A percentile compares a stretch with the other conserved stretches of the same genome.
Evolutionary conservation across 331 rosid genomes (phyloP).

Genomic region (Malus hybrid): DNA sequence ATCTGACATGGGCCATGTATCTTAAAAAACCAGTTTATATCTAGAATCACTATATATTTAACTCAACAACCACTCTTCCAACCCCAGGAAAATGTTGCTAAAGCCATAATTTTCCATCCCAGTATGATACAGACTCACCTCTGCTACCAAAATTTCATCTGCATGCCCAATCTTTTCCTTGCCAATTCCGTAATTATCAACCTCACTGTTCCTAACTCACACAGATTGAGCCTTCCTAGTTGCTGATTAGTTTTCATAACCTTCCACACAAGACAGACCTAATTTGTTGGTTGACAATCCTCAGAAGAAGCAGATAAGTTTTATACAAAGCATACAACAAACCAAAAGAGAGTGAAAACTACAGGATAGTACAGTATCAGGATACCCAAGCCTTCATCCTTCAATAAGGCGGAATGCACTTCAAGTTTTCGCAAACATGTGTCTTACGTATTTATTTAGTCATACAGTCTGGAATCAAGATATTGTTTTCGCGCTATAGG

Average conservation of each 20-base stretch:
- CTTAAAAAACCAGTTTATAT: neutral
- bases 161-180: neutral
- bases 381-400: neutral
- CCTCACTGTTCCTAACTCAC: neutral
- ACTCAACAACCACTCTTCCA: neutral
- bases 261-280: neutral
- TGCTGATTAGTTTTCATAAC: neutral
- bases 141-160: neutral
- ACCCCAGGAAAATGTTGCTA: neutral
- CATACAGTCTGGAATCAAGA: constrained; percentile 2
- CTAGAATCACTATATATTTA: neutral
- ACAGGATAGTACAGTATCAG: neutral
- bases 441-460: neutral
- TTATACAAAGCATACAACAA: neutral
- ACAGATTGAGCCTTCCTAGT: neutral
- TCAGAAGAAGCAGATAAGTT: neutral
- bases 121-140: neutral
- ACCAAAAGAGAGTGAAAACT: neutral
- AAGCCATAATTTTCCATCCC: neutral
- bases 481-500: neutral
- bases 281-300: neutral
- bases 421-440: neutral
- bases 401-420: neutral
- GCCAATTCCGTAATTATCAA: neutral
- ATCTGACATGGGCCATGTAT: neutral